phyloP scores from a whole-genome alignment of 1,139 yeast species.

The Scheffersomyces illinoinensis region DNA sequence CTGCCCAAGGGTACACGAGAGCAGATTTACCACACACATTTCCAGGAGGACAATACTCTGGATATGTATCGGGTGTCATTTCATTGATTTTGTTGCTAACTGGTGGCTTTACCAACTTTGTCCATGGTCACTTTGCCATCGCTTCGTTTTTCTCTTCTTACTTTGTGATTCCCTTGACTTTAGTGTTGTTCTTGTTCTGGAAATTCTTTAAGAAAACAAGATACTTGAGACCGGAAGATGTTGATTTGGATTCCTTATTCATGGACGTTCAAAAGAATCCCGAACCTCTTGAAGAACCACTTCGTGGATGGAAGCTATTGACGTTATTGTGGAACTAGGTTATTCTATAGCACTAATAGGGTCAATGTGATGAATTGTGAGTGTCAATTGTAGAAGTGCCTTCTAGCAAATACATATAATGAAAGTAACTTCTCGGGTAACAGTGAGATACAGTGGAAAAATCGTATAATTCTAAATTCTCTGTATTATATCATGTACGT shows the following conservation, averaged over 20 bases:
- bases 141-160: conserved; percentile 39
- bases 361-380: no score
- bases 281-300: conserved; percentile 30
- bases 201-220: conserved; percentile 28
- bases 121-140: conserved; percentile 33
- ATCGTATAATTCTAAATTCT: no score
- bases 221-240: conserved; percentile 28
- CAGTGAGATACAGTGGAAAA: no score
- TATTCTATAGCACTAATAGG: no score
- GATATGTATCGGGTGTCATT: conserved; percentile 37
- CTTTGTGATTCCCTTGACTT: conserved; percentile 34
- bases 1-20: conserved; percentile 38
- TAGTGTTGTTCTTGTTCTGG: conserved; percentile 27
- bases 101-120: conserved; percentile 41
- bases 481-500: no score
- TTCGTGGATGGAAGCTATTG: conserved; percentile 27
- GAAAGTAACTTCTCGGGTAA: no score
- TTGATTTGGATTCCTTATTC: conserved; percentile 32
- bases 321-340: conserved; percentile 20
- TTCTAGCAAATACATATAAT: no score
- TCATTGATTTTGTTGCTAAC: conserved; percentile 35
- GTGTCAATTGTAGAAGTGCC: no score
- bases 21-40: conserved; percentile 34
- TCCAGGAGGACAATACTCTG: conserved; percentile 25
- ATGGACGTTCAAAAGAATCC: conserved; percentile 37